Evolutionary conservation across 768 basidiomycete species (phyloP), one percentile per base, ranked within the genome.

Genomic region (Mycena amicta): DNA sequence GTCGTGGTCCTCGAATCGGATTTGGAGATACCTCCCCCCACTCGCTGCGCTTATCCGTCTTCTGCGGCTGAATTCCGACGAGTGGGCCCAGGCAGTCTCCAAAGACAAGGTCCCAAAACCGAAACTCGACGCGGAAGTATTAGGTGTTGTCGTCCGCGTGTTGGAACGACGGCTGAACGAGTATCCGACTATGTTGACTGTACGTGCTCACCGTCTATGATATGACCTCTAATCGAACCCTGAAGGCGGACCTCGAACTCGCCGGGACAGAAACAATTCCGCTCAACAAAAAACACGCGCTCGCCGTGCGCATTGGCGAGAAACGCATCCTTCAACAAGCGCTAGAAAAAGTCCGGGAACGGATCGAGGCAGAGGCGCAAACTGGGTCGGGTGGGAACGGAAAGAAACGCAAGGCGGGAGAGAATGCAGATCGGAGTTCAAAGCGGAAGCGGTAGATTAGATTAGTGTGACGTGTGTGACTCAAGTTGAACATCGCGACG

Each of bases 101-200:
- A 94, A 89, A 69, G 80, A 83, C 28, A 90, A 86, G 66, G 81
- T 88, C 1, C 93, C 95, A 0, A 92, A 90, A 69, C 83, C 89
- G 1, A 89, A 82, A 59, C 41, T 82, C 3, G 86, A 89, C 53
- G 57, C 57, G 0, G 71, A 73, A 4, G 69, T 83, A 1, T 64
- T 89, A n/a, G 65, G 69, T 3, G 73, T 90, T 49, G 67, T 84
- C 8, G 67, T 72, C 8, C 72, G 77, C 18, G 80, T 86, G 2
- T 64, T 95, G 18, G 69, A 73, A 54, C 73, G 66, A 46, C 78
- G 92, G 18, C 61, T 86, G 56, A 71, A 64, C 5, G 74, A 76
- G 61, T 95, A 93, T 68, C 72, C 79, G 4, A 86, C 85, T 4
- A 77, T 75, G 3, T 59, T 89, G 3, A 78, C 88, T 76, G 91